These are phyloP conservation scores for Podila horticola DNA, from an alignment of 192 early-diverging fungal genomes.

Conservation along the genomic window DNA sequence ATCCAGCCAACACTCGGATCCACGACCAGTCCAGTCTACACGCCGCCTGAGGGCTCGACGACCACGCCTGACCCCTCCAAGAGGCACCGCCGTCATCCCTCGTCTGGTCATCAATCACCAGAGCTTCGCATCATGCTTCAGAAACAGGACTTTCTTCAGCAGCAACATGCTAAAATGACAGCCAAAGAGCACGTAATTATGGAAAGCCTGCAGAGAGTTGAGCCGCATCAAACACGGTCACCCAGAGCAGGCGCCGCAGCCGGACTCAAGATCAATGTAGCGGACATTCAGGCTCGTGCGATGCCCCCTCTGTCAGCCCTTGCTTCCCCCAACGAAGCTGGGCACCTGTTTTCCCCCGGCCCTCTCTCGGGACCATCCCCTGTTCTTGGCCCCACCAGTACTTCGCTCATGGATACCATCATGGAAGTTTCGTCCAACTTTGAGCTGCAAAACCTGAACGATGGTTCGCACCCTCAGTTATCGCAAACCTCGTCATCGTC, in stretches of 20 bases:
- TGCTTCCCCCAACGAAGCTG: constrained; percentile 31
- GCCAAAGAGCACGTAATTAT: constrained; percentile 27
- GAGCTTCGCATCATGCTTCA: constrained; percentile 22
- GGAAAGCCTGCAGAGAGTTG: constrained; percentile 12
- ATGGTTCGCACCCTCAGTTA: constrained; percentile 2
- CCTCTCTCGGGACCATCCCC: constrained; percentile 47
- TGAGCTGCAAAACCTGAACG: constrained; percentile 42
- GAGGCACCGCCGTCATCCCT: constrained; percentile 41
- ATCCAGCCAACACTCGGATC: constrained; percentile 8
- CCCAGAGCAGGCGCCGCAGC: constrained; percentile 28
- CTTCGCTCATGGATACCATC: constrained; percentile 42
- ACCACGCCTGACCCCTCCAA: constrained; percentile 23
- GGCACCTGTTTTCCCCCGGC: constrained; percentile 24
- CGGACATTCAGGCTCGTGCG: constrained; percentile 36
- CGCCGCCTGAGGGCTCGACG: constrained; percentile 19
- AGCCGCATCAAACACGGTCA: constrained; percentile 48
- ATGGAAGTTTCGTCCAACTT: constrained; percentile 46
- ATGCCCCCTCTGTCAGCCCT: constrained; percentile 28
- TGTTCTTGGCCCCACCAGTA: constrained; percentile 22
- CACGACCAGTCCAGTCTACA: constrained; percentile 26
- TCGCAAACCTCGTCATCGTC: neutral
- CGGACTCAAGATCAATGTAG: constrained; percentile 40
- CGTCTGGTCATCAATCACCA: constrained; percentile 48
- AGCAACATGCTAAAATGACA: constrained; percentile 35
- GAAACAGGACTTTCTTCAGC: constrained; percentile 31